Percentiles rank a stretch among this genome's conserved stretches.
These are phyloP conservation scores for Entophlyctis helioformis DNA, from an alignment of 192 early-diverging fungal species.

Conservation along the genomic window DNA sequence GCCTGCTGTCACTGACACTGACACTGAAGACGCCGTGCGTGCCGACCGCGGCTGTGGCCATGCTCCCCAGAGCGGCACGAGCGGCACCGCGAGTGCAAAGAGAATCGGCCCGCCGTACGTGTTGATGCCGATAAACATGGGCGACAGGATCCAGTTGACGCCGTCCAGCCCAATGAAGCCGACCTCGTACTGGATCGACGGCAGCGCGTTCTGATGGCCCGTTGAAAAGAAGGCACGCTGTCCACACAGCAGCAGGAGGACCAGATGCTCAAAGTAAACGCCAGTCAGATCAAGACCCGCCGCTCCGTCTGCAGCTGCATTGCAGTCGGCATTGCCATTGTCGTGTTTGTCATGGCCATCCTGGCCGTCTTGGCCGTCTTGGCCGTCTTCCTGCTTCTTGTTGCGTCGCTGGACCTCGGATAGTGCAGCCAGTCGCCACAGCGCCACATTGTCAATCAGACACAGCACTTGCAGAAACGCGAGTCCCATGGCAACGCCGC, in stretches of 20 bases:
- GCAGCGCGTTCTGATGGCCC: slow-evolving; percentile 82
- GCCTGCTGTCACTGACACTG: no score
- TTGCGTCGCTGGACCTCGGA: no score
- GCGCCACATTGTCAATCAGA: slow-evolving; percentile 17
- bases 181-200: slow-evolving; percentile 83
- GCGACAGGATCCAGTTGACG: slow-evolving; percentile 58
- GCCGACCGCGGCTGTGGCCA: slow-evolving; percentile 17
- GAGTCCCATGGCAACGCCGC: slow-evolving; percentile 37
- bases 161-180: slow-evolving; percentile 76
- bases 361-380: no score
- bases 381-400: no score
- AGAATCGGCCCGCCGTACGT: slow-evolving; percentile 48
- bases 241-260: slow-evolving; percentile 28
- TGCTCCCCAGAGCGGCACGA: slow-evolving; percentile 47
- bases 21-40: slow-evolving; percentile 23
- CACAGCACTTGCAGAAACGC: slow-evolving; percentile 20
- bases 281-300: no score
- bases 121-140: slow-evolving; percentile 62
- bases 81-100: slow-evolving; percentile 35
- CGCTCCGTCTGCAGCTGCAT: no score
- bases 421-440: slow-evolving; percentile 2
- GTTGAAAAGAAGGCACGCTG: slow-evolving; percentile 73
- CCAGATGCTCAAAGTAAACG: slow-evolving; percentile 28
- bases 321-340: no score
- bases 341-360: no score